phyloP scores from a whole-genome alignment of 352 stramenopile species.

The Stephanocyclus meneghinianus region DNA sequence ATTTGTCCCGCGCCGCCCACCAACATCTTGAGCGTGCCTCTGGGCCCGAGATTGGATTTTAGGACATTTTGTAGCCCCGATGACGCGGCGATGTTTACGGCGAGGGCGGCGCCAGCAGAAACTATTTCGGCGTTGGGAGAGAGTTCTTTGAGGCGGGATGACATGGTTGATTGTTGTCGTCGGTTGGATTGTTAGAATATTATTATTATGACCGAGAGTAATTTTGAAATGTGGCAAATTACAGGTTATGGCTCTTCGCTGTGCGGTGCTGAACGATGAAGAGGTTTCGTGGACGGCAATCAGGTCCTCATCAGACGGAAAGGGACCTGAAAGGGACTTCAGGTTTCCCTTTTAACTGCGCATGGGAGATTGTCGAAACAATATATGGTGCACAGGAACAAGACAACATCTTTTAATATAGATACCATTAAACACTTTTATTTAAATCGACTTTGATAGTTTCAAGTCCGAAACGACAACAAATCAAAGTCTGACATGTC shows the following conservation, averaged over 20 bases:
- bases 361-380: too few species aligned
- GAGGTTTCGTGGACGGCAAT: too few species aligned
- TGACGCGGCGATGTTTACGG: slow-evolving; percentile 96
- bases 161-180: slow-evolving; percentile 46
- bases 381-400: too few species aligned
- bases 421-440: too few species aligned
- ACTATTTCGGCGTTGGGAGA: slow-evolving; percentile 97
- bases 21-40: slow-evolving; percentile 99
- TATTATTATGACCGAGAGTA: neutral
- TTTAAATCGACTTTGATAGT: neutral
- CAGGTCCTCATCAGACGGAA: too few species aligned
- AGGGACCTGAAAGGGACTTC: too few species aligned
- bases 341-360: too few species aligned
- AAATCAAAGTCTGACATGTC: too few species aligned
- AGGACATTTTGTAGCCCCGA: slow-evolving; percentile 94
- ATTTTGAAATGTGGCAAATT: too few species aligned
- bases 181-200: neutral
- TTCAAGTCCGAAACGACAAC: neutral
- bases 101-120: slow-evolving; percentile 90
- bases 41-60: slow-evolving; percentile 89
- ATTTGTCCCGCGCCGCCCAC: slow-evolving; percentile 98
- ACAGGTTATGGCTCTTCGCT: too few species aligned
- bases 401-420: too few species aligned
- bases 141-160: slow-evolving; percentile 71
- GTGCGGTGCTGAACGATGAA: too few species aligned